Evolutionary conservation across 2,329 filamentous ascomycete species (phyloP).

Genomic region (Fusarium azukiicola): DNA sequence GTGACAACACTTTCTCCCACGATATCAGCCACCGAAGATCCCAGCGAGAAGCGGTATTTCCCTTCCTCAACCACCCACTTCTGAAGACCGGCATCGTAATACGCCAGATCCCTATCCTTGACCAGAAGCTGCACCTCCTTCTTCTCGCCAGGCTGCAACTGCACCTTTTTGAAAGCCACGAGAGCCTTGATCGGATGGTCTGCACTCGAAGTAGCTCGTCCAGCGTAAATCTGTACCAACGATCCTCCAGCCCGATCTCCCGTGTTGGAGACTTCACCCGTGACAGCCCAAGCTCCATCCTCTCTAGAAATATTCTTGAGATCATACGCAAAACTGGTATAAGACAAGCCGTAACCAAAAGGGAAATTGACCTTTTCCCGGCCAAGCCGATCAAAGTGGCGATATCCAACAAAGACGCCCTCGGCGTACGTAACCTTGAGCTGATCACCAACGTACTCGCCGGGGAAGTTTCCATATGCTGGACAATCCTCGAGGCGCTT

Average conservation of each 20-base stretch:
- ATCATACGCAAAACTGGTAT: constrained; percentile 80
- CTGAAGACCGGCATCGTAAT: constrained; percentile 49
- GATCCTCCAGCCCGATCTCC: constrained; percentile 71
- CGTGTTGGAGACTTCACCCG: constrained; percentile 76
- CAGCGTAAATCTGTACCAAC: constrained; percentile 76
- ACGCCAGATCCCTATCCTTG: constrained; percentile 51
- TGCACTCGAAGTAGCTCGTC: constrained; percentile 20
- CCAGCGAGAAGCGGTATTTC: constrained; percentile 53
- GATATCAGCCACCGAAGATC: constrained; percentile 51
- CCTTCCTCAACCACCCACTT: constrained; percentile 56
- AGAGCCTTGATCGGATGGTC: constrained; percentile 57
- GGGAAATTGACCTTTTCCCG: constrained; percentile 78
- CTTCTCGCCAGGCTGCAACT: constrained; percentile 47
- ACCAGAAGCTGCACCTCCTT: constrained; percentile 41
- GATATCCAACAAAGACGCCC: constrained; percentile 84
- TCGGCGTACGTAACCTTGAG: constrained; percentile 79
- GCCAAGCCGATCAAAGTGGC: constrained; percentile 80
- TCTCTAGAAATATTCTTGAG: constrained; percentile 61
- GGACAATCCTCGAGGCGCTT: constrained; percentile 79
- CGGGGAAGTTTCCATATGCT: constrained; percentile 79
- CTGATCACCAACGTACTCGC: constrained; percentile 62
- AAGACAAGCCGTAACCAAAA: constrained; percentile 84
- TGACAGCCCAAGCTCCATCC: constrained; percentile 76
- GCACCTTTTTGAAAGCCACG: constrained; percentile 57
- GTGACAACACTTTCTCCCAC: not conserved